A percentile compares a stretch with the other conserved stretches of the same genome.
phyloP scores from a whole-genome alignment of 108 stramenopile genomes.

The Nitzschia sp. region DNA sequence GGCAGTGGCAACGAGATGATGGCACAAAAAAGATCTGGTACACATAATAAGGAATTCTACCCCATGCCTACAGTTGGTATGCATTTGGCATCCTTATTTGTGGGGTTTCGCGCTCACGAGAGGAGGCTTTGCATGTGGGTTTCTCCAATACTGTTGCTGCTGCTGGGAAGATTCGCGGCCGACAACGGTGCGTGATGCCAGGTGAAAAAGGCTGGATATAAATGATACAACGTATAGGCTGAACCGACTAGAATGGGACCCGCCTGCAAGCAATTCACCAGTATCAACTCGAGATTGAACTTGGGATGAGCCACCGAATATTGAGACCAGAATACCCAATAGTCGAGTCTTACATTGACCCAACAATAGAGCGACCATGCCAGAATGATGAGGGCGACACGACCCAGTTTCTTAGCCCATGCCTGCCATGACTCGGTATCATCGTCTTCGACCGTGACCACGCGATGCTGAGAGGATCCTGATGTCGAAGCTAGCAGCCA shows the following conservation, averaged over 20 bases:
- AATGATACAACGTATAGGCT: not conserved
- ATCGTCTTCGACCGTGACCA: slow-evolving; percentile 18
- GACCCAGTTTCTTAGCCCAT: slow-evolving; percentile 10
- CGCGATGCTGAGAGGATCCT: not conserved
- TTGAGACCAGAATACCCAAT: slow-evolving; percentile 8
- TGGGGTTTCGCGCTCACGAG: too few species aligned
- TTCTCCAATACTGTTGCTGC: not conserved
- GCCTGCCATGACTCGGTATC: slow-evolving; percentile 9
- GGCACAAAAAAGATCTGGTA: too few species aligned
- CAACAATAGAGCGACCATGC: slow-evolving; percentile 24
- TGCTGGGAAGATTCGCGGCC: too few species aligned
- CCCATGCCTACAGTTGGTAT: too few species aligned
- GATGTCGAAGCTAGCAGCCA: not conserved
- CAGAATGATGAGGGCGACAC: not conserved
- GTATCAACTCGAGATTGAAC: slow-evolving; percentile 11
- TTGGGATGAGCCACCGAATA: slow-evolving; percentile 7
- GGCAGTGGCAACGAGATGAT: too few species aligned
- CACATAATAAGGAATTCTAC: too few species aligned
- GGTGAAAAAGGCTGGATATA: slow-evolving; percentile 7
- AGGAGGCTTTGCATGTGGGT: not conserved
- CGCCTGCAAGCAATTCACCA: slow-evolving; percentile 21
- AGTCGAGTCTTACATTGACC: slow-evolving; percentile 9
- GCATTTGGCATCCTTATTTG: too few species aligned
- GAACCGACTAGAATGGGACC: slow-evolving; percentile 18
- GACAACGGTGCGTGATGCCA: not conserved